Evolutionary conservation across 495 filamentous ascomycete species (phyloP).

Genomic region (Cercophora samala): DNA sequence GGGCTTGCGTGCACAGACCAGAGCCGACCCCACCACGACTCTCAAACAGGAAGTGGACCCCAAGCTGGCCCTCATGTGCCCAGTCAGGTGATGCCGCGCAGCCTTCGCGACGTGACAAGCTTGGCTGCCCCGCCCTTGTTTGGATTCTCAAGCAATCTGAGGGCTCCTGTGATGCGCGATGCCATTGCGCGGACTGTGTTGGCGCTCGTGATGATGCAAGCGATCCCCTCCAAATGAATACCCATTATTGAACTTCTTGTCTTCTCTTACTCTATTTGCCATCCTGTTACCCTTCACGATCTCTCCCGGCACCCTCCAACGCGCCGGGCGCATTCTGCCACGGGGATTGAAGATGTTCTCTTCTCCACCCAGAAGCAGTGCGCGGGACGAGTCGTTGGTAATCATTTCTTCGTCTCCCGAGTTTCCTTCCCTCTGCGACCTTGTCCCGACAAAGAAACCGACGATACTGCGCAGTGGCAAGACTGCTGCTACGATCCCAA

Average conservation of each 20-base stretch:
- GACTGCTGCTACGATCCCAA: constrained; percentile 33
- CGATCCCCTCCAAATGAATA: background rate
- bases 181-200: background rate
- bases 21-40: background rate
- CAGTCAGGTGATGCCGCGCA: constrained; percentile 30
- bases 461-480: constrained; percentile 34
- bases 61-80: constrained; percentile 11
- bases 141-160: too few species aligned
- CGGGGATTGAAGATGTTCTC: constrained; percentile 35
- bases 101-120: constrained; percentile 14
- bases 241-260: background rate
- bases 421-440: constrained; percentile 42
- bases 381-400: constrained; percentile 25
- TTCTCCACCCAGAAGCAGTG: constrained; percentile 37
- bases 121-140: constrained; percentile 11
- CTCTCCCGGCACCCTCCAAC: constrained; percentile 20
- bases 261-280: background rate
- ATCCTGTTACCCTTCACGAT: constrained; percentile 14
- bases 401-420: constrained; percentile 48
- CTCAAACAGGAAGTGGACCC: background rate
- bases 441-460: constrained; percentile 33
- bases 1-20: constrained; percentile 29
- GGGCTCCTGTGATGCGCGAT: background rate
- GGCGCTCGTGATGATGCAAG: background rate
- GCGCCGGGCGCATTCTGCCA: constrained; percentile 39